phyloP scores from a whole-genome alignment of 1,284 basidiomycete species.

The Microbotryomycetes sp. region DNA sequence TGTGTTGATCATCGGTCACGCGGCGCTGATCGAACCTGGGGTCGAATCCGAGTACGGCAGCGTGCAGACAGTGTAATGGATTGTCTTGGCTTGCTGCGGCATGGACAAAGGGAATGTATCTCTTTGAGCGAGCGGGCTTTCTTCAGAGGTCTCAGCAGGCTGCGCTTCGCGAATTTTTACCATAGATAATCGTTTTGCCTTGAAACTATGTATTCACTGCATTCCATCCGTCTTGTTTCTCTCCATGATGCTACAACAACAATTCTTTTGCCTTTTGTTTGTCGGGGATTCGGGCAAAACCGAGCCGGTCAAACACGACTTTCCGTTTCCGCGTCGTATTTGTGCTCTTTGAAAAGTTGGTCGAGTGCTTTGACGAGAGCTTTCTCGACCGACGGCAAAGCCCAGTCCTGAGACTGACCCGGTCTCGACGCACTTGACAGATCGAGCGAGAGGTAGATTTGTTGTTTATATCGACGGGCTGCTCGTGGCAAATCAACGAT shows the following conservation, averaged over 20 bases:
- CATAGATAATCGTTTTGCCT: no score
- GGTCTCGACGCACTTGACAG: slow-evolving; percentile 4
- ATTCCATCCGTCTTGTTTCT: no score
- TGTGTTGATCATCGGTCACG: slow-evolving; percentile 55
- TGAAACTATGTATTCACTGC: no score
- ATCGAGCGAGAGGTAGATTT: slow-evolving; percentile 30
- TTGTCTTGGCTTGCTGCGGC: background rate
- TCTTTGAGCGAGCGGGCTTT: no score
- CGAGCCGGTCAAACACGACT: background rate
- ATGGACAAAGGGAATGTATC: no score
- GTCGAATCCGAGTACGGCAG: slow-evolving; percentile 79
- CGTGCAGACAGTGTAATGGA: slow-evolving; percentile 47
- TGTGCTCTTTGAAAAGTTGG: background rate
- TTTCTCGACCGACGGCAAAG: slow-evolving; percentile 16
- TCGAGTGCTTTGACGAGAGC: slow-evolving; percentile 17
- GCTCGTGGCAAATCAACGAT: no score
- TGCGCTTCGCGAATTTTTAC: no score
- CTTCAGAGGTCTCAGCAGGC: no score
- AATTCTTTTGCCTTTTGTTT: no score
- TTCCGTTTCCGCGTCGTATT: background rate
- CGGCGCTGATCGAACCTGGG: slow-evolving; percentile 74
- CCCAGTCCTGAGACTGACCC: slow-evolving; percentile 3
- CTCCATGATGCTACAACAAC: no score
- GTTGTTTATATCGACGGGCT: slow-evolving; percentile 27
- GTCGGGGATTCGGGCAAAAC: no score